Percentiles rank a stretch among this genome's conserved stretches.
Conservation (phyloP, 176 grass and related monocot genomes). For the Lolium multiflorum region DNA sequence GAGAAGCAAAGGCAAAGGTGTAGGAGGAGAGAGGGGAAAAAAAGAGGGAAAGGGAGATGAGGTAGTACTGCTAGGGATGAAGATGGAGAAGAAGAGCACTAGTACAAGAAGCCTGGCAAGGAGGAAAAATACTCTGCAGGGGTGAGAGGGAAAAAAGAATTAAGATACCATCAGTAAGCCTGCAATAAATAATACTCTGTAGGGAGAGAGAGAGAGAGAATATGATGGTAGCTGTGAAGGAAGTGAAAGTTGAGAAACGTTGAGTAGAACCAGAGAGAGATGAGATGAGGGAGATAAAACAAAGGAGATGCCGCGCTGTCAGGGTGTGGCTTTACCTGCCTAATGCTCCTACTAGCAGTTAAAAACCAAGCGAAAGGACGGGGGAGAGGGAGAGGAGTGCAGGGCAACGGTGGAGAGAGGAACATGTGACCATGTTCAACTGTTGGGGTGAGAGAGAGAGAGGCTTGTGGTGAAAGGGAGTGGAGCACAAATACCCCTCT, state of each 20-base stretch:
- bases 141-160: slow-evolving; percentile 54
- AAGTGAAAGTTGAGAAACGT: slow-evolving; percentile 53
- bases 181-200: slow-evolving; percentile 59
- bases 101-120: slow-evolving; percentile 60
- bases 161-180: slow-evolving; percentile 63
- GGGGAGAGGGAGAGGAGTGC: slow-evolving; percentile 43
- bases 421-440: slow-evolving; percentile 46
- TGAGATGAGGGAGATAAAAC: slow-evolving; percentile 81
- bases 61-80: slow-evolving; percentile 6
- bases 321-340: slow-evolving; percentile 63
- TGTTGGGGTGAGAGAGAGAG: slow-evolving; percentile 45
- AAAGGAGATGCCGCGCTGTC: slow-evolving; percentile 99
- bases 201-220: slow-evolving; percentile 47
- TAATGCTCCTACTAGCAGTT: slow-evolving; percentile 57
- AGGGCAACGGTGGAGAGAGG: slow-evolving; percentile 50
- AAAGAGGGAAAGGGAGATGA: slow-evolving; percentile 20
- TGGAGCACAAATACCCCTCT: slow-evolving; percentile 59
- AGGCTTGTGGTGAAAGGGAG: slow-evolving; percentile 56
- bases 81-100: slow-evolving; percentile 38
- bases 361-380: slow-evolving; percentile 74
- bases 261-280: slow-evolving; percentile 51
- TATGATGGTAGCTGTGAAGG: slow-evolving; percentile 53
- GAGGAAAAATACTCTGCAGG: slow-evolving; percentile 35
- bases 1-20: neutral
- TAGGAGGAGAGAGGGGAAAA: slow-evolving; percentile 20